Evolutionary conservation across 1,284 basidiomycete genomes (phyloP), one percentile per base, ranked within the genome.

Genomic region (Trichosporon sp.): DNA sequence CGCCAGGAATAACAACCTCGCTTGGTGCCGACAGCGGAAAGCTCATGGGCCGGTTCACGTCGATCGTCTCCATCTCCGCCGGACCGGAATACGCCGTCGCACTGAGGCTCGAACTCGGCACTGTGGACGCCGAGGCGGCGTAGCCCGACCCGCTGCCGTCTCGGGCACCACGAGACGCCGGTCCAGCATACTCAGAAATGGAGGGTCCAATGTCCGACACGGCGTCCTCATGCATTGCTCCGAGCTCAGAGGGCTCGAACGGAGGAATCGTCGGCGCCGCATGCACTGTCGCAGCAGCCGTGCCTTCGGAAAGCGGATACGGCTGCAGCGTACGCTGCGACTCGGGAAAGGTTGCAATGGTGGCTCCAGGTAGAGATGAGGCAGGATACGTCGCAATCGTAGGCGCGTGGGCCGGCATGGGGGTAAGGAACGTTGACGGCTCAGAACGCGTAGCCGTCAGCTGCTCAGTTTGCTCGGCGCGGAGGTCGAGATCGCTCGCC

Each of bases 401-500:
- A 6, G 31, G 59, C 32, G 59, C 32, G 16, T 35, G 16, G 7
- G 6, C 1, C 10, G 59, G 7, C 14, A 32, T 6, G 4, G 59
- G 59, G 0, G 59, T 35, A 14, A 35, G 16, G 59, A 26, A 63
- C 2, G 31, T 63, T 16, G 59, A 37, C 6, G 59, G 59, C 71
- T 38, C 66, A 66, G 26, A 69, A 67, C 37, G 69, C 67, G 12
- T 68, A 26, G 21, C 65, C 4, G 31, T 63, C 16, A 63, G 32
- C 31, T 63, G 59, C 32, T 63, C 59, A 6, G 31, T n/a, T 3
- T 63, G 31, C 5, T 32, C 16, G 1, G 59, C 32, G 2, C 59
- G 69, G 31, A 84, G 69, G 70, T 84, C 81, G 19, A 79, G 80
- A 63, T 83, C 83, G 64, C 80, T 81, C 1, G 83, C 81, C 3